A percentile compares a stretch with the other conserved stretches of the same genome.
phyloP scores from a whole-genome alignment of 768 basidiomycete species.

The Dentipellis fragilis region DNA sequence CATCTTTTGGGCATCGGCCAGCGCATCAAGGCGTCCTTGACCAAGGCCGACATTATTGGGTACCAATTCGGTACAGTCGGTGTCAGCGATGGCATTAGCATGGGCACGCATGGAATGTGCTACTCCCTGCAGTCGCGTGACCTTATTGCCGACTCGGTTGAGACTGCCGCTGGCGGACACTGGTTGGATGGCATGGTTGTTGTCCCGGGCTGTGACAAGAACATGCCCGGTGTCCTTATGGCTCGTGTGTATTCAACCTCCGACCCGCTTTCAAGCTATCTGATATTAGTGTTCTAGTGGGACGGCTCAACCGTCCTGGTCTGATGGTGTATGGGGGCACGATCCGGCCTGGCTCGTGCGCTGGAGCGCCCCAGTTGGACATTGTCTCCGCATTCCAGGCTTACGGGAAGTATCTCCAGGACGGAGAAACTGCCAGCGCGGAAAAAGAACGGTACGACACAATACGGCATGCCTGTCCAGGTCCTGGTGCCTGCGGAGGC shows the following conservation, averaged over 20 bases:
- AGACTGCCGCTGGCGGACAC: constrained; percentile 92
- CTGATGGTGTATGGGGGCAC: constrained; percentile 97
- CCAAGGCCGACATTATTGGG: constrained; percentile 63
- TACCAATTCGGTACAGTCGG: constrained; percentile 98
- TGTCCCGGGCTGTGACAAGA: constrained; percentile 97
- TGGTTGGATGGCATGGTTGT: constrained; percentile 98
- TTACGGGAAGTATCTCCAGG: constrained; percentile 90
- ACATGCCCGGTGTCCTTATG: constrained; percentile 99
- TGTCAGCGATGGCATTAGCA: constrained; percentile 97
- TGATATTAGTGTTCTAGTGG: constrained; percentile 40
- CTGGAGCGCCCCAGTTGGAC: constrained; percentile 80
- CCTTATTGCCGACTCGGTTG: constrained; percentile 94
- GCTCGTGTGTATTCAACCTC: constrained; percentile 49
- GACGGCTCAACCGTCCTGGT: constrained; percentile 90
- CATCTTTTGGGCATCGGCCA: constrained; percentile 87
- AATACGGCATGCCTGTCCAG: constrained; percentile 91
- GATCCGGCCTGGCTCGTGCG: constrained; percentile 88
- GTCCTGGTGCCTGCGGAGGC: constrained; percentile 95
- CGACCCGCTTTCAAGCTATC: too few relatives aligned
- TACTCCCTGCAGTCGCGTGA: constrained; percentile 97
- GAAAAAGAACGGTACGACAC: constrained; percentile 81
- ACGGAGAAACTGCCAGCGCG: constrained; percentile 74
- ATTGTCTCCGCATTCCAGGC: constrained; percentile 97
- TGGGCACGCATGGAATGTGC: constrained; percentile 90
- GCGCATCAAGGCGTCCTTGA: constrained; percentile 74